These are phyloP conservation scores for Lachnum nothofagi DNA, from an alignment of 2,329 filamentous ascomycete species.

Conservation along the genomic window DNA sequence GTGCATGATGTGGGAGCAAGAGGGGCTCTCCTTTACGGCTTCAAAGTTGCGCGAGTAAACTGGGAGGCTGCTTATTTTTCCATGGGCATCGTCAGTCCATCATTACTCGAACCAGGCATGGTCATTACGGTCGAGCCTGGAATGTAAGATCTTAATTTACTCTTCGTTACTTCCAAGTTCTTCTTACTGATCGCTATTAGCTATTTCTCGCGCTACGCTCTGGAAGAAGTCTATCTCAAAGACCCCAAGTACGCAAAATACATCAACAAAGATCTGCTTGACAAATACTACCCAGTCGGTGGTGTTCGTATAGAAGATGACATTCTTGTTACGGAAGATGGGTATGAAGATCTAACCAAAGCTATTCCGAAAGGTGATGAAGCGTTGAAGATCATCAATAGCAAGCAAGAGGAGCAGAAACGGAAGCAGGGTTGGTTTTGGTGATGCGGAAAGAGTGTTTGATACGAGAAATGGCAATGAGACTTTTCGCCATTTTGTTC, in stretches of 20 bases:
- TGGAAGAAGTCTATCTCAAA: conserved; percentile 63
- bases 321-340: conserved; percentile 70
- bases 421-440: conserved; percentile 21
- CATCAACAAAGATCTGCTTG: conserved; percentile 61
- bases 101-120: conserved; percentile 54
- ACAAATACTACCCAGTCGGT: conserved; percentile 70
- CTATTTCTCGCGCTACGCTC: conserved; percentile 70
- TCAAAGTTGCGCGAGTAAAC: conserved; percentile 2
- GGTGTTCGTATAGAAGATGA: conserved; percentile 93
- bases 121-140: conserved; percentile 78
- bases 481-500: too few species aligned
- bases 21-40: conserved; percentile 34
- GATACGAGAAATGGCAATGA: too few species aligned
- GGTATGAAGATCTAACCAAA: conserved; percentile 75
- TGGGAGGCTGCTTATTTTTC: conserved; percentile 16
- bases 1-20: conserved; percentile 53
- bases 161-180: neutral
- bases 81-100: conserved; percentile 12
- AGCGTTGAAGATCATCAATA: conserved; percentile 56
- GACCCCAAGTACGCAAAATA: conserved; percentile 54
- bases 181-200: conserved; percentile 34
- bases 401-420: conserved; percentile 5
- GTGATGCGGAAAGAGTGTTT: too few species aligned
- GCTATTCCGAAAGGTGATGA: conserved; percentile 70
- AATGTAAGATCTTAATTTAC: conserved; percentile 41